These are phyloP conservation scores for Candida gorgasii DNA, from an alignment of 805 yeast species.

Conservation along the genomic window DNA sequence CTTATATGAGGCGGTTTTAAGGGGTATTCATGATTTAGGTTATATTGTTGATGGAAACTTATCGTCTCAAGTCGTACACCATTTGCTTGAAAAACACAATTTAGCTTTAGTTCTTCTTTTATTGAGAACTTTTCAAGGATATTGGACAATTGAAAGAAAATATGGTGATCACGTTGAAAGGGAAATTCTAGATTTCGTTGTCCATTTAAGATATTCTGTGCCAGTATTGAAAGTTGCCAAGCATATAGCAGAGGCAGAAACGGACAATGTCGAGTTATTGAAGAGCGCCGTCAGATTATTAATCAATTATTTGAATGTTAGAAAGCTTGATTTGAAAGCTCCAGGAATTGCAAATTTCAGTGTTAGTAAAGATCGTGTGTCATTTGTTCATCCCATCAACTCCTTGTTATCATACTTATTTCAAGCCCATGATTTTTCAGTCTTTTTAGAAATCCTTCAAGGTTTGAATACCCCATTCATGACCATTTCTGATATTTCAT, in stretches of 20 bases:
- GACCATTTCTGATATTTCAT: conserved; percentile 54
- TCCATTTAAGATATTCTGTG: conserved; percentile 50
- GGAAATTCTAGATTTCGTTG: conserved; percentile 52
- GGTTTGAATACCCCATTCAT: conserved; percentile 35
- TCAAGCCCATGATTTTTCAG: conserved; percentile 29
- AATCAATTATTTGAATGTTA: conserved; percentile 28
- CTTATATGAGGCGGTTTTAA: conserved; percentile 29
- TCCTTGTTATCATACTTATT: conserved; percentile 52
- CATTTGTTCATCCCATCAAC: conserved; percentile 62
- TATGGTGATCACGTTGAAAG: conserved; percentile 68
- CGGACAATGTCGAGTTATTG: conserved; percentile 15
- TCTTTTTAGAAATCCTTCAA: conserved; percentile 17
- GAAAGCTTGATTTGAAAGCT: conserved; percentile 23
- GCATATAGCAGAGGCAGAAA: conserved; percentile 26
- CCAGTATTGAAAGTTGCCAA: conserved; percentile 45
- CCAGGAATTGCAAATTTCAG: conserved; percentile 35
- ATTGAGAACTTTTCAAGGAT: conserved; percentile 58
- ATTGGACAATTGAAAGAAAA: conserved; percentile 56
- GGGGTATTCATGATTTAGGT: conserved; percentile 32
- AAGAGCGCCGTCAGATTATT: conserved; percentile 34
- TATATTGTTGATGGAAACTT: conserved; percentile 28
- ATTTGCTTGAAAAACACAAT: conserved; percentile 34
- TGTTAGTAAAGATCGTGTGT: conserved; percentile 51
- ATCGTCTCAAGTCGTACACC: conserved; percentile 16
- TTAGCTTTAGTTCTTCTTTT: conserved; percentile 46